Evolutionary conservation across 192 early-diverging fungal species (phyloP), one percentile per base, ranked within the genome.

Genomic region (Polychytrium aggregatum): DNA sequence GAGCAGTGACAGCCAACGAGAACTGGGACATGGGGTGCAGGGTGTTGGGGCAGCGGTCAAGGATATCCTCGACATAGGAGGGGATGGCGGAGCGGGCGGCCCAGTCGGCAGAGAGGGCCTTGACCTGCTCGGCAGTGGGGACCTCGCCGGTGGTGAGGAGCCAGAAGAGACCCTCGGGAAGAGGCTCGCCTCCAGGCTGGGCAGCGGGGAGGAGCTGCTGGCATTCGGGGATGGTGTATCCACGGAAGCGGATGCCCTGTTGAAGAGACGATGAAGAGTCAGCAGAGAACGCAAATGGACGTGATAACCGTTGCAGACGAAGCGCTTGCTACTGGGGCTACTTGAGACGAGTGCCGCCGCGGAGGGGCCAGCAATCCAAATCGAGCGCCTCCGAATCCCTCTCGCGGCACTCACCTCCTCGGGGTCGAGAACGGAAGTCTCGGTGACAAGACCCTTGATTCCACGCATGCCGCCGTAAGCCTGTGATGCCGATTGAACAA

Each of bases 21-120:
- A 98, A 87, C 80, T 98, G 95, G 51, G 87, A 88, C 95, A 98
- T 98, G 55, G 95, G 92, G 82, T 98, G 95, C 55, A 98, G 84
- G 41, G 91, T 93, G 80, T 73, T 85, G 55, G 95, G 95, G 82
- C 95, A 98, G 55, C 90, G 81, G 78, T 98, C 95, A 52, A 98
- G 83, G 66, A 98, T 71, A 48, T 98, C 95, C 66, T 91, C 82
- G 57, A 98, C 95, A 68, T 93, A 90, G 47, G 79, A 61, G 40
- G 95, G 95, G 53, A 98, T 79, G 51, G 83, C 71, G 42, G 91
- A 76, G 52, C 95, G 83, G 52, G 91, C 88, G 62, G 92, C 92
- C 85, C 90, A 94, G 75, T 98, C 95, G 53, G 82, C 82, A 45
- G 95, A 96, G 30, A 98, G 65, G 34, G 65, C 64, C 62, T 81